These are phyloP conservation scores for Vigna hirtella DNA, from an alignment of 306 rosid genomes.

Conservation along the genomic window DNA sequence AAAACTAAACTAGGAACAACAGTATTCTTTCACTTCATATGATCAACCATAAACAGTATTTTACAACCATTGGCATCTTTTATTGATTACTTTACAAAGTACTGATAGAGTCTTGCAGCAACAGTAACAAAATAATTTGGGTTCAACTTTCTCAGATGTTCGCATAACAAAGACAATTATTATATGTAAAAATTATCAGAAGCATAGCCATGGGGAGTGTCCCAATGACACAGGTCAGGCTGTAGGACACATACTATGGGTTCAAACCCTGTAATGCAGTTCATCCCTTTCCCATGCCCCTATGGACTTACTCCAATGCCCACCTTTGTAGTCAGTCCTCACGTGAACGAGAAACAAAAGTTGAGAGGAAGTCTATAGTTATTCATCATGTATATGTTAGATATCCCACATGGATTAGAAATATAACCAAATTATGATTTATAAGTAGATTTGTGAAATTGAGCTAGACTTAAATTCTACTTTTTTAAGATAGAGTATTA, in stretches of 20 bases:
- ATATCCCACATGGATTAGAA: too few relatives aligned
- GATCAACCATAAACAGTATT: slow-evolving; percentile 2
- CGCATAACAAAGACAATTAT: not conserved
- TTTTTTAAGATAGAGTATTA: too few relatives aligned
- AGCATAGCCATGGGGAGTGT: not conserved
- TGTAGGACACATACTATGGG: not conserved
- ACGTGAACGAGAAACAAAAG: not conserved
- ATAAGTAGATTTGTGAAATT: too few relatives aligned
- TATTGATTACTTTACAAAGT: not conserved
- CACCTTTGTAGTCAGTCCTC: not conserved
- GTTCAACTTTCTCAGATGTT: slow-evolving; percentile 21
- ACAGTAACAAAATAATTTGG: slow-evolving; percentile 6
- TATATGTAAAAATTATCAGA: not conserved
- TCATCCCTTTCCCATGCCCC: slow-evolving; percentile 6
- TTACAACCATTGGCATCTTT: not conserved
- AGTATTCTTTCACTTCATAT: not conserved
- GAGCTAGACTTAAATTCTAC: too few relatives aligned
- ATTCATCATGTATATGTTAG: not conserved
- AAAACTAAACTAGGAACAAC: slow-evolving; percentile 10
- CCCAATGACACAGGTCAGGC: not conserved
- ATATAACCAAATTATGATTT: too few relatives aligned
- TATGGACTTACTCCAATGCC: not conserved
- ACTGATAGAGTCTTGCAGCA: not conserved
- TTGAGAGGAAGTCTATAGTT: not conserved
- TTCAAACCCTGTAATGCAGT: not conserved